Evolutionary conservation across 2,329 filamentous ascomycete species (phyloP).

Genomic region (Fusarium musae): DNA sequence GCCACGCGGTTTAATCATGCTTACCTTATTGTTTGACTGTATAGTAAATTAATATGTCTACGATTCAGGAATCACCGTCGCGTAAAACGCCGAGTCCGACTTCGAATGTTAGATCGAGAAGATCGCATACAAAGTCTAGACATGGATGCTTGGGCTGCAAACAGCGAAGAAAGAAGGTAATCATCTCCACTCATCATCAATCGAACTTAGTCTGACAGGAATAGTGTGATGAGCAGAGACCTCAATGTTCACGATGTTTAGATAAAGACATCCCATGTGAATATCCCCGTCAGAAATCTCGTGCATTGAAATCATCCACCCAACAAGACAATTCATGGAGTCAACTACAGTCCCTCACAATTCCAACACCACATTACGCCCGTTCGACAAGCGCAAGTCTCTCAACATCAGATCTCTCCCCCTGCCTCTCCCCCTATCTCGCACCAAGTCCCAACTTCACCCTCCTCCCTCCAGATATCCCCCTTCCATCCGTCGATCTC

Average conservation of each 20-base stretch:
- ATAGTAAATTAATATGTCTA: not conserved
- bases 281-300: slow-evolving; percentile 13
- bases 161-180: slow-evolving; percentile 38
- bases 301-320: not conserved
- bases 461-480: not conserved
- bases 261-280: slow-evolving; percentile 24
- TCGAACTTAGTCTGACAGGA: not conserved
- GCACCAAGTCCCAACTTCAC: slow-evolving; percentile 6
- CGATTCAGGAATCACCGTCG: not conserved
- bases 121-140: slow-evolving; percentile 40
- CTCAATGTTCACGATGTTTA: slow-evolving; percentile 28
- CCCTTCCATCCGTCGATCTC: slow-evolving; percentile 10
- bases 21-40: not conserved
- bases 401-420: slow-evolving; percentile 2
- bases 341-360: not conserved
- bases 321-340: not conserved
- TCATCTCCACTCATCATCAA: rapidly evolving
- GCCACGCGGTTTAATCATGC: not conserved
- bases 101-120: slow-evolving; percentile 14
- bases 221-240: slow-evolving; percentile 34
- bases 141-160: slow-evolving; percentile 40
- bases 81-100: not conserved
- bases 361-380: not conserved
- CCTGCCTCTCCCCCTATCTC: not conserved
- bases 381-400: not conserved